Percentiles rank a stretch among this genome's conserved stretches.
Conservation (phyloP, 805 yeast species). For the Nakazawaea molendinolei region DNA sequence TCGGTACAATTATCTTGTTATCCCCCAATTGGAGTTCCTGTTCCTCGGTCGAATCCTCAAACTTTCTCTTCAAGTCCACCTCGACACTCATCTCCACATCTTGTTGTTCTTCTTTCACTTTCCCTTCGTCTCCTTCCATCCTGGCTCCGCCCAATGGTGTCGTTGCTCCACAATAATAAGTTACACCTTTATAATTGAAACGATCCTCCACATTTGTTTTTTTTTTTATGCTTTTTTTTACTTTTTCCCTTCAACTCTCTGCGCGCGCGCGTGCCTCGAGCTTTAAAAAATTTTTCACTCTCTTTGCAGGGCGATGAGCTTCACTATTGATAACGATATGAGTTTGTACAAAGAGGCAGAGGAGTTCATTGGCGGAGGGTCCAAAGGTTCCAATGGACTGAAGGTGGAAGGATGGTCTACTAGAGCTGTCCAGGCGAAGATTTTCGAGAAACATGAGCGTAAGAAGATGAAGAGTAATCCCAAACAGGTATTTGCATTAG, state of each 20-base stretch:
- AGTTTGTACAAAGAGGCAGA: conserved; percentile 35
- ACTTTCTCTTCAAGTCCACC: not conserved
- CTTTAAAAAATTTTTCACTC: conserved; percentile 12
- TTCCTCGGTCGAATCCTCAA: conserved; percentile 21
- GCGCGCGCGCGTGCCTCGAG: not conserved
- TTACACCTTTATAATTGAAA: not conserved
- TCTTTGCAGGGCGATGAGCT: too few relatives aligned
- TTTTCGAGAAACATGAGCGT: conserved; percentile 42
- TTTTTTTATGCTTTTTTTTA: not conserved
- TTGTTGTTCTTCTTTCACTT: conserved; percentile 2
- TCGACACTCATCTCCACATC: conserved; percentile 1
- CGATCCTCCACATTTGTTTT: not conserved
- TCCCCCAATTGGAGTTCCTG: conserved; percentile 22
- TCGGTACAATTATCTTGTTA: conserved; percentile 45
- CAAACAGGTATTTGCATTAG: conserved; percentile 80
- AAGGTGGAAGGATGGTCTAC: too few relatives aligned
- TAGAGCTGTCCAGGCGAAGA: conserved; percentile 49
- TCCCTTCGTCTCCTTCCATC: too few relatives aligned
- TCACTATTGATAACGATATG: too few relatives aligned
- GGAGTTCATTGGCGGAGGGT: too few relatives aligned
- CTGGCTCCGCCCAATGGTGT: too few relatives aligned
- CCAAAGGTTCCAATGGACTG: conserved; percentile 16
- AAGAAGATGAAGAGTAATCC: conserved; percentile 58
- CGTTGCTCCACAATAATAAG: too few relatives aligned
- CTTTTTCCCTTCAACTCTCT: not conserved